Evolutionary conservation across 768 basidiomycete species (phyloP), one percentile per base, ranked within the genome.

Genomic region (Serendipita vermifera): DNA sequence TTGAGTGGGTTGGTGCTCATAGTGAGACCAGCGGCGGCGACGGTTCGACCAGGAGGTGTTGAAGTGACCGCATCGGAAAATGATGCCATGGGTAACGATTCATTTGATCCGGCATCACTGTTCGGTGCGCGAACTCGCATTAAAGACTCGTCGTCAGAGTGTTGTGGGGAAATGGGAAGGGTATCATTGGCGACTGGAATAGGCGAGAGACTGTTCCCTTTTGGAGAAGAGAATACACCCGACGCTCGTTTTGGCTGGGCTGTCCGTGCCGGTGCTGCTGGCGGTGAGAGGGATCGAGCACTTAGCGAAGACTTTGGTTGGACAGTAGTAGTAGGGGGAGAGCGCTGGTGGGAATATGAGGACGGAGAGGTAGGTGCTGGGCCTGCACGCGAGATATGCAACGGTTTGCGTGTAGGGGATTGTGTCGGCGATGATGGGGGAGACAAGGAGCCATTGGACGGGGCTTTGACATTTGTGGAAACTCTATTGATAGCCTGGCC

Each of bases 351-450:
- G 39, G 58, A 58, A 14, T 36, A n/a, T 3, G 58, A 55, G 31
- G 58, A 24, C 15, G 60, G 51, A 29, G 60, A 59, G 15, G 60
- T 60, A 24, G 59, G 17, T 15, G 48, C 32, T 4, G 38, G 33
- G 29, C 22, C 33, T 7, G 54, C n/a, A 55, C n/a, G n/a, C n/a
- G n/a, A n/a, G n/a, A n/a, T 27, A 9, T 55, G 54, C 54, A 13
- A 35, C 27, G 15, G n/a, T 51, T 29, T 51, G 9, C 31, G 46
- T 51, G 46, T 15, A 1, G 46, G 22, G 1, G 24, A 29, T n/a
- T 51, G 46, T n/a, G 46, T 51, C 22, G 46, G 46, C 9, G 46
- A 51, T 17, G 46, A n/a, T 26, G 46, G 46, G 31, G 46, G 22
- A 29, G 46, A 43, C 7, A 24, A 20, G n/a, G 46, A 51, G 15